phyloP scores from a whole-genome alignment of 1,284 basidiomycete species.

The Gomphus bonarii region DNA sequence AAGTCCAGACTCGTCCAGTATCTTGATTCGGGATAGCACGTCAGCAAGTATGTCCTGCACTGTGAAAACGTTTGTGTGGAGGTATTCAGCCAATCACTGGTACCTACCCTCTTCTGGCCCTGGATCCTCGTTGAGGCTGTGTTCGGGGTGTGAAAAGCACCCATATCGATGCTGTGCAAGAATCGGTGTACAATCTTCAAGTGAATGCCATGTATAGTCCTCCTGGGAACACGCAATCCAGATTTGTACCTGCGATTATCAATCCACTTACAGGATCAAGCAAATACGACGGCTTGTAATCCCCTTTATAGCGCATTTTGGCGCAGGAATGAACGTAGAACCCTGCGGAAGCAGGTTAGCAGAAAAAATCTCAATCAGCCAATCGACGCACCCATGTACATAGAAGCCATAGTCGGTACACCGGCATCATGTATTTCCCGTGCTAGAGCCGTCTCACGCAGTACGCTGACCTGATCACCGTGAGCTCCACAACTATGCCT shows the following conservation, averaged over 20 bases:
- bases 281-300: slow-evolving; percentile 82
- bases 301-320: slow-evolving; percentile 97
- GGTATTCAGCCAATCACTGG: not conserved
- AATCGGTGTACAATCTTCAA: slow-evolving; percentile 46
- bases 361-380: not conserved
- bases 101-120: not conserved
- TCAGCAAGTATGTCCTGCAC: slow-evolving; percentile 1
- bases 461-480: slow-evolving; percentile 56
- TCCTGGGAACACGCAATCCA: slow-evolving; percentile 35
- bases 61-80: not conserved
- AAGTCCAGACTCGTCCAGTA: not conserved
- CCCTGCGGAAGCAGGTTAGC: slow-evolving; percentile 35
- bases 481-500: not conserved
- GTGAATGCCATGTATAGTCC: slow-evolving; percentile 66
- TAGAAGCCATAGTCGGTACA: slow-evolving; percentile 42
- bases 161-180: slow-evolving; percentile 61
- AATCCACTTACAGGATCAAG: slow-evolving; percentile 65
- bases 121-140: slow-evolving; percentile 25
- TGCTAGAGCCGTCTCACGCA: slow-evolving; percentile 69
- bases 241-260: not conserved
- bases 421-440: slow-evolving; percentile 70
- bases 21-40: not conserved
- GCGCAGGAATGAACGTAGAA: slow-evolving; percentile 87
- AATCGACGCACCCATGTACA: slow-evolving; percentile 74
- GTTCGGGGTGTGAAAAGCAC: slow-evolving; percentile 54